These are phyloP conservation scores for Dendrostoma leiphaemia DNA, from an alignment of 2,329 filamentous ascomycete species.

Conservation along the genomic window DNA sequence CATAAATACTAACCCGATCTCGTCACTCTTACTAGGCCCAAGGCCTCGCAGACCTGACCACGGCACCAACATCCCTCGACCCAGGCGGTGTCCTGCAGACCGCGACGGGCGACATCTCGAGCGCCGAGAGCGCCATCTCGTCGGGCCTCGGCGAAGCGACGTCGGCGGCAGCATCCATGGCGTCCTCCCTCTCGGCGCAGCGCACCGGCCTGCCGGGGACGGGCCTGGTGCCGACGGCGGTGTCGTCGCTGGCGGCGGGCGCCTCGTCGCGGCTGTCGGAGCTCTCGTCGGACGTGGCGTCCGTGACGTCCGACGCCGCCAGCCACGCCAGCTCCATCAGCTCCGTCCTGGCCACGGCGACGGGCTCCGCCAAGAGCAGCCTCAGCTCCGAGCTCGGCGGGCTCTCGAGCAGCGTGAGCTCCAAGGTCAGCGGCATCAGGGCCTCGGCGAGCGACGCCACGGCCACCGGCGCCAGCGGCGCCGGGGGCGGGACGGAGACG, in stretches of 20 bases:
- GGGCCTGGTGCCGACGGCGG: not conserved
- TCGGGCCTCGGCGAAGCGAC: slow-evolving; percentile 25
- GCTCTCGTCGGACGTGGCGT: slow-evolving; percentile 23
- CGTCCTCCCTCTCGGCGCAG: slow-evolving; percentile 10
- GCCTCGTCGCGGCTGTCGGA: slow-evolving; percentile 24
- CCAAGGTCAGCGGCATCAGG: not conserved
- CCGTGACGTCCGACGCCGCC: slow-evolving; percentile 22
- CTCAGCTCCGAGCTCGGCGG: slow-evolving; percentile 16
- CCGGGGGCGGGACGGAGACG: no score
- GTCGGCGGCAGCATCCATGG: slow-evolving; percentile 15
- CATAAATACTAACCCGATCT: not conserved
- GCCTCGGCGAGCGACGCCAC: slow-evolving; percentile 10
- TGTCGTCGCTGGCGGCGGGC: slow-evolving; percentile 9
- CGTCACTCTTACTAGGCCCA: slow-evolving; percentile 17
- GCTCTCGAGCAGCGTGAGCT: slow-evolving; percentile 18
- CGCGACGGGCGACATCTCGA: slow-evolving; percentile 16
- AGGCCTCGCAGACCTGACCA: slow-evolving; percentile 12
- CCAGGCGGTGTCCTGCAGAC: slow-evolving; percentile 15
- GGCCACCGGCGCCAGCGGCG: not conserved
- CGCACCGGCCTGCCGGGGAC: not conserved
- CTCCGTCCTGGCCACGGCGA: slow-evolving; percentile 27
- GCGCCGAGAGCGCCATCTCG: slow-evolving; percentile 15
- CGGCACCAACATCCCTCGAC: not conserved
- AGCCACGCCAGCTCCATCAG: slow-evolving; percentile 24
- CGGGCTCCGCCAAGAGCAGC: slow-evolving; percentile 23